phyloP scores from a whole-genome alignment of 2,329 filamentous ascomycete species.

The Talaromyces sp. region DNA sequence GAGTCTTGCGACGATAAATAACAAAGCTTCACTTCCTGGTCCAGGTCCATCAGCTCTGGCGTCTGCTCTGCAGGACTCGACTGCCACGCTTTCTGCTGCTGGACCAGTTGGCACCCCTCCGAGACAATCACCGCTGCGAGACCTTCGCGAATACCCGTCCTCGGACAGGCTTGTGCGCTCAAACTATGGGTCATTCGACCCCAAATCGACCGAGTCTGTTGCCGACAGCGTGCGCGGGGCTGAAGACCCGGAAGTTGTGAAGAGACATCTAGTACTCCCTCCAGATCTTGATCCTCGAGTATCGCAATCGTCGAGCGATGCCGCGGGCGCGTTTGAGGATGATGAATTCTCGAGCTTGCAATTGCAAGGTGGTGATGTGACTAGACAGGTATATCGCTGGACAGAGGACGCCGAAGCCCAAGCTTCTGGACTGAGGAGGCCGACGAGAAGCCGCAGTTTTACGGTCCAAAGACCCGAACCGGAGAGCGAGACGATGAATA shows the following conservation, averaged over 20 bases:
- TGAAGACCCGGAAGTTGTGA: conserved; percentile 89
- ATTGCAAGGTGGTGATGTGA: conserved; percentile 92
- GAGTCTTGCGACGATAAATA: conserved; percentile 60
- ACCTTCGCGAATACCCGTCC: conserved; percentile 46
- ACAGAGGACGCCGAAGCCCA: conserved; percentile 80
- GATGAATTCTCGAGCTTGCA: conserved; percentile 92
- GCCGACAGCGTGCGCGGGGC: conserved; percentile 55
- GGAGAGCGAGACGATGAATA: conserved; percentile 77
- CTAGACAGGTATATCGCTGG: conserved; percentile 93
- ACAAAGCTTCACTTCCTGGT: conserved; percentile 62
- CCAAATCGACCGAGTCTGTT: conserved; percentile 55
- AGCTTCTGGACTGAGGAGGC: conserved; percentile 51
- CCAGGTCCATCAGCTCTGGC: conserved; percentile 86
- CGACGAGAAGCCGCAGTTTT: conserved; percentile 85
- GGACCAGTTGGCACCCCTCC: conserved; percentile 54
- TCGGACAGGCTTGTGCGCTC: conserved; percentile 59
- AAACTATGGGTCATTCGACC: conserved; percentile 84
- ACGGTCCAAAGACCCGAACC: conserved; percentile 72
- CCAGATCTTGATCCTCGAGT: conserved; percentile 41
- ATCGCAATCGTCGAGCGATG: conserved; percentile 33
- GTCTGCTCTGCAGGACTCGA: conserved; percentile 74
- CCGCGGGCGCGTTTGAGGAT: conserved; percentile 49
- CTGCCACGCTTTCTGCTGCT: conserved; percentile 33
- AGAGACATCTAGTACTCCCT: conserved; percentile 81
- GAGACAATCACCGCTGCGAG: conserved; percentile 59